Evolutionary conservation across 2,329 filamentous ascomycete genomes (phyloP).

Genomic region (Sporothrix luriei): DNA sequence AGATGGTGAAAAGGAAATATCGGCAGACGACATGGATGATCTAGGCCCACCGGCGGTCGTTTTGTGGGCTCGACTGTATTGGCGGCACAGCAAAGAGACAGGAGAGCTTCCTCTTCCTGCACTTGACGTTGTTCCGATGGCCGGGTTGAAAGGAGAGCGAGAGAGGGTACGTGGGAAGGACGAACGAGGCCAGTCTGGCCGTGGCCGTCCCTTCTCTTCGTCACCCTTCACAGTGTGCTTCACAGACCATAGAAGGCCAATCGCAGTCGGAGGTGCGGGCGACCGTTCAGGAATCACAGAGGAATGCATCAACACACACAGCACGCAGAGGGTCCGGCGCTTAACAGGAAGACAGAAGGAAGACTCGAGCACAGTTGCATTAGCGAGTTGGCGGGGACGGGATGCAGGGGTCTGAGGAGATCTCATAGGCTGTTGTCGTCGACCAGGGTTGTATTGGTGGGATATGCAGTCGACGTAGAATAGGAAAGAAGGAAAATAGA

Average conservation of each 20-base stretch:
- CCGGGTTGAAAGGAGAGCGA: background rate
- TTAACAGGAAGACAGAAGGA: background rate
- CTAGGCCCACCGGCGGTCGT: constrained; percentile 8
- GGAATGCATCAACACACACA: background rate
- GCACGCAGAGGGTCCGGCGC: background rate
- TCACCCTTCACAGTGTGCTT: background rate
- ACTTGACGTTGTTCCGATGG: background rate
- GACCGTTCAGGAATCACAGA: background rate
- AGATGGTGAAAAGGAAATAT: constrained; percentile 7
- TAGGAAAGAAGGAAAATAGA: background rate
- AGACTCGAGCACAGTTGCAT: background rate
- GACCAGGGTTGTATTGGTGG: background rate
- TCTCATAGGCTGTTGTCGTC: constrained; percentile 22
- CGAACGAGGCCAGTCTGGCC: background rate
- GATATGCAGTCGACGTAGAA: background rate
- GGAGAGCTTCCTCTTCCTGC: background rate
- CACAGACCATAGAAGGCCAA: background rate
- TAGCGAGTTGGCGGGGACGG: constrained; percentile 4
- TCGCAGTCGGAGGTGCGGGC: background rate
- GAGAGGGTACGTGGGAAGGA: background rate
- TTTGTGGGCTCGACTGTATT: background rate
- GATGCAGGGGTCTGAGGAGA: background rate
- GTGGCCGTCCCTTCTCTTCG: background rate
- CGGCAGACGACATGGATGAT: constrained; percentile 5
- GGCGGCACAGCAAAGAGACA: background rate